Conservation (phyloP, 2,329 filamentous ascomycete species). For the Cyphellophora attinorum region DNA sequence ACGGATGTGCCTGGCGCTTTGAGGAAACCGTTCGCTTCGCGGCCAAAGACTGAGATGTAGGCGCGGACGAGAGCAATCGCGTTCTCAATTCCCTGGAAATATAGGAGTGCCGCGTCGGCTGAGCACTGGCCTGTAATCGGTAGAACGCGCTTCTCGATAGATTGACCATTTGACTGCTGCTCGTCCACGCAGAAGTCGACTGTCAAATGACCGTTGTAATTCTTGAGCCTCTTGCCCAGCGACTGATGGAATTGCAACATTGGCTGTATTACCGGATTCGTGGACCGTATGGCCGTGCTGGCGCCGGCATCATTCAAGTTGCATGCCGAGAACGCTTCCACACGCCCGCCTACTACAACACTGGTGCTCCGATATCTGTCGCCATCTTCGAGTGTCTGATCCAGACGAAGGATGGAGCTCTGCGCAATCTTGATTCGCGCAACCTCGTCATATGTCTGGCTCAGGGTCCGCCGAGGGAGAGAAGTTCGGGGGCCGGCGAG, state of each 20-base stretch:
- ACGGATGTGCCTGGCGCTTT: constrained; percentile 2
- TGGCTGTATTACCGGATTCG: constrained; percentile 44
- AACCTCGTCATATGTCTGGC: constrained; percentile 48
- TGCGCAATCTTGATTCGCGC: constrained; percentile 45
- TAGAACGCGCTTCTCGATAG: constrained; percentile 34
- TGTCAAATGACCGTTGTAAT: constrained; percentile 52
- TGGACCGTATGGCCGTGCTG: constrained; percentile 48
- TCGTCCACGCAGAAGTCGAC: constrained; percentile 60
- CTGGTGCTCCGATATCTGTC: constrained; percentile 62
- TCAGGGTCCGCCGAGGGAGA: constrained; percentile 47
- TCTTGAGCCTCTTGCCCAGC: constrained; percentile 7
- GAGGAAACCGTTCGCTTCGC: constrained; percentile 10
- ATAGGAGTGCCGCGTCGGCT: constrained; percentile 54
- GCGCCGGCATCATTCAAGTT: constrained; percentile 51
- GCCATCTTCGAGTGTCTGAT: constrained; percentile 55
- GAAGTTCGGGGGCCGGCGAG: constrained; percentile 44
- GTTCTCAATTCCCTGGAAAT: constrained; percentile 41
- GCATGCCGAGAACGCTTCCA: constrained; percentile 59
- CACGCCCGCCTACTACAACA: constrained; percentile 52
- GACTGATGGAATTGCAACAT: constrained; percentile 48
- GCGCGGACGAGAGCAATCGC: constrained; percentile 27
- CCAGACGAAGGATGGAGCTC: constrained; percentile 53
- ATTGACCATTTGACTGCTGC: constrained; percentile 23
- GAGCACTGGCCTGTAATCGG: constrained; percentile 64
- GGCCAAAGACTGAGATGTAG: constrained; percentile 42